Conservation (phyloP, 2,329 filamentous ascomycete species). For the Zelopaecilomyces penicillatus region DNA sequence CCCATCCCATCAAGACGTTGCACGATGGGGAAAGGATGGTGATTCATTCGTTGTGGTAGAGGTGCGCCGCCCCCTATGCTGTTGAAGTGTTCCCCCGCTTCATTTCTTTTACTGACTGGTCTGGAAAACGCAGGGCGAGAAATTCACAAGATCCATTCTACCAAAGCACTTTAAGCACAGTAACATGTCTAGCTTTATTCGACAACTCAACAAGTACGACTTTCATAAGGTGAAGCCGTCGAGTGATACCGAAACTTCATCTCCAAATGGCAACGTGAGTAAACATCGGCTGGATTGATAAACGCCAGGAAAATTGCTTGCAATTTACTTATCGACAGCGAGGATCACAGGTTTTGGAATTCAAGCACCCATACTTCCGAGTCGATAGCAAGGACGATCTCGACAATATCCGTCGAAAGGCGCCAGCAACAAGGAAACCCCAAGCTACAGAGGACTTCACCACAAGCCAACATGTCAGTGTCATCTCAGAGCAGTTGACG, state of each 20-base stretch:
- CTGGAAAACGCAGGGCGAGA: conserved; percentile 64
- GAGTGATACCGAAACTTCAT: conserved; percentile 25
- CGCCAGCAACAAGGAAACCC: conserved; percentile 77
- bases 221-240: conserved; percentile 85
- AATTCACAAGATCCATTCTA: conserved; percentile 93
- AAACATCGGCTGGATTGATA: conserved; percentile 8
- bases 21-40: conserved; percentile 89
- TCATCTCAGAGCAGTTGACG: conserved; percentile 79
- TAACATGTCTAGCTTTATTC: conserved; percentile 95
- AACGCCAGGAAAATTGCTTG: background rate
- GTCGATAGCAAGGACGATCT: conserved; percentile 92
- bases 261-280: conserved; percentile 29
- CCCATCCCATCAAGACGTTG: conserved; percentile 82
- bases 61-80: conserved; percentile 43
- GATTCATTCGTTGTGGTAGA: conserved; percentile 97
- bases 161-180: conserved; percentile 99
- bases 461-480: conserved; percentile 78
- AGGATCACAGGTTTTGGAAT: conserved; percentile 54
- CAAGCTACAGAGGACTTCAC: conserved; percentile 61
- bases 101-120: no score
- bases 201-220: conserved; percentile 93
- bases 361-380: conserved; percentile 94
- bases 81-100: background rate
- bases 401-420: conserved; percentile 93
- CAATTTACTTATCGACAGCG: no score